Conservation (phyloP, 768 basidiomycete species). For the Candolleomyces aberdarensis region DNA sequence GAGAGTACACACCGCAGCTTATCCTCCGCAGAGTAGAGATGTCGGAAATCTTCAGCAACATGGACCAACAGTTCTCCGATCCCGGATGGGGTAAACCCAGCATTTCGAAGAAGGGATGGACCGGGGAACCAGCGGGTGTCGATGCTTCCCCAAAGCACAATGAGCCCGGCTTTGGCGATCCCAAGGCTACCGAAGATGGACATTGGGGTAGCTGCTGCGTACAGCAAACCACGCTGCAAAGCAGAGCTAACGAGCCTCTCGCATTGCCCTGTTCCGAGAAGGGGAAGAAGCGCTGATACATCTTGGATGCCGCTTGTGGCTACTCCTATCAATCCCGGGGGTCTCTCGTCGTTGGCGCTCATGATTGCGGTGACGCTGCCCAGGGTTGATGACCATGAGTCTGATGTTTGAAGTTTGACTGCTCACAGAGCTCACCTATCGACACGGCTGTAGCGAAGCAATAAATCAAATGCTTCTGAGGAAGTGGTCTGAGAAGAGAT, state of each 20-base stretch:
- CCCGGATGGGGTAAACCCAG: background rate
- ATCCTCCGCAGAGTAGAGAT: background rate
- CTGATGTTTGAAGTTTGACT: too few species aligned
- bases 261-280: conserved; percentile 22
- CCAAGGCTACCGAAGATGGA: conserved; percentile 23
- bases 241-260: conserved; percentile 18
- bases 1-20: background rate
- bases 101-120: background rate
- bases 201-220: conserved; percentile 21
- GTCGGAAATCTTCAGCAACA: background rate
- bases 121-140: background rate
- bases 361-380: background rate
- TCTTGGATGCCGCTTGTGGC: conserved; percentile 20
- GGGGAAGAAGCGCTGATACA: conserved; percentile 21
- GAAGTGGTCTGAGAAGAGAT: too few species aligned
- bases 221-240: conserved; percentile 16
- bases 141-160: conserved; percentile 12
- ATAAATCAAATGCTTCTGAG: too few species aligned
- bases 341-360: background rate
- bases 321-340: background rate
- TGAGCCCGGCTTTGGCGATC: conserved; percentile 16
- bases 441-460: too few species aligned
- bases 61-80: background rate
- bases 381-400: too few species aligned
- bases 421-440: too few species aligned